These are phyloP conservation scores for Gossypium stocksii DNA, from an alignment of 345 rosid genomes.

Conservation along the genomic window DNA sequence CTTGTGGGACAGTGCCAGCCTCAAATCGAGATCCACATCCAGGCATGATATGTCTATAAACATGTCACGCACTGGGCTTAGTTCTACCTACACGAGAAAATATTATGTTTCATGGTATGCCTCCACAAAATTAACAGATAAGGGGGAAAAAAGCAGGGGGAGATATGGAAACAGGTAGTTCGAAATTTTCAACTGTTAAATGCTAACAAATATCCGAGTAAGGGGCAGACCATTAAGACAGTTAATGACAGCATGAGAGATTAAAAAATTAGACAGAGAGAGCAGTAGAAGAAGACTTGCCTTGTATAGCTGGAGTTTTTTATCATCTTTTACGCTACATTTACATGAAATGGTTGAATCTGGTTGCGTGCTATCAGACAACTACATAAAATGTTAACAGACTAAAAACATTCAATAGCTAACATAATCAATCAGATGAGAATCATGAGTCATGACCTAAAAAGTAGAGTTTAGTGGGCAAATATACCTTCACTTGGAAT, in stretches of 20 bases:
- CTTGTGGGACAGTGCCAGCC: slow-evolving; percentile 51
- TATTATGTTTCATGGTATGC: neutral
- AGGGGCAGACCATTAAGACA: neutral
- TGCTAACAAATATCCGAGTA: neutral
- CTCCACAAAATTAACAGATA: neutral
- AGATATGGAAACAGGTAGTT: neutral
- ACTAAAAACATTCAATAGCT: slow-evolving; percentile 7
- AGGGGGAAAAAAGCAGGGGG: neutral
- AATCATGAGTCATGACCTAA: neutral
- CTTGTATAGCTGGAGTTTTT: slow-evolving; percentile 49
- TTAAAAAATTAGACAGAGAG: neutral
- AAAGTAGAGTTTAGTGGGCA: neutral
- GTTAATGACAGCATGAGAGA: too few relatives aligned
- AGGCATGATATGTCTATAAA: slow-evolving; percentile 55
- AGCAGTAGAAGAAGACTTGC: slow-evolving; percentile 29
- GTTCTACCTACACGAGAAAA: slow-evolving; percentile 36
- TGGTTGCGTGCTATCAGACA: slow-evolving; percentile 33
- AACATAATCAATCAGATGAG: neutral
- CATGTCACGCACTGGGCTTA: slow-evolving; percentile 45
- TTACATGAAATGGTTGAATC: slow-evolving; percentile 45
- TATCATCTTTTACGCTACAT: slow-evolving; percentile 39
- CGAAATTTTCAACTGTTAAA: neutral
- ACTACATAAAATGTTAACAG: slow-evolving; percentile 27
- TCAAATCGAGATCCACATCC: slow-evolving; percentile 57
- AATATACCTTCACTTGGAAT: slow-evolving; percentile 52